These are phyloP conservation scores for Torulaspora globosa DNA, from an alignment of 1,139 yeast genomes.

Conservation along the genomic window DNA sequence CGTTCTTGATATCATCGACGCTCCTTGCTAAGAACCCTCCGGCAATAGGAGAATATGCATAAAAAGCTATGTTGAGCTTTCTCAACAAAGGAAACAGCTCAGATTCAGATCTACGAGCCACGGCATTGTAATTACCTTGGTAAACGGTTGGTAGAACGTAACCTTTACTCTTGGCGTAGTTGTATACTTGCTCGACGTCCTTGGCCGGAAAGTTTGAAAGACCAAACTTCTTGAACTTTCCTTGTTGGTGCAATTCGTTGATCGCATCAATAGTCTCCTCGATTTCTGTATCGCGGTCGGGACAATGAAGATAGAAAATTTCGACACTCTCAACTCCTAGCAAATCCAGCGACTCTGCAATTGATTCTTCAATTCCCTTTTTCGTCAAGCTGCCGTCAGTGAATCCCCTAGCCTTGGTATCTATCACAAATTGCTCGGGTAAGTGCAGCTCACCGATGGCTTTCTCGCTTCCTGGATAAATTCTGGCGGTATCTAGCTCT, in stretches of 20 bases:
- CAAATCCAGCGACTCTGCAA: conserved; percentile 17
- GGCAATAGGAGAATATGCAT: conserved; percentile 30
- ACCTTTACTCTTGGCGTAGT: conserved; percentile 20
- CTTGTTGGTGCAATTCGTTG: conserved; percentile 31
- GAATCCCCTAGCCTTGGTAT: conserved; percentile 26
- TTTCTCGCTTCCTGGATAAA: conserved; percentile 24
- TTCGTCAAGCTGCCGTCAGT: conserved; percentile 15
- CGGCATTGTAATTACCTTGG: conserved; percentile 30
- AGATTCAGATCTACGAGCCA: conserved; percentile 24
- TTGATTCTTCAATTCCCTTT: conserved; percentile 16
- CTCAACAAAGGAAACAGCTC: conserved; percentile 27
- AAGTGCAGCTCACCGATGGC: conserved; percentile 18
- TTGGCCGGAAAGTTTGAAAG: conserved; percentile 24
- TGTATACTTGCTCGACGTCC: conserved; percentile 23
- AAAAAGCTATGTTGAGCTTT: conserved; percentile 19
- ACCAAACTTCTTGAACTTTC: conserved; percentile 31
- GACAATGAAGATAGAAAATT: conserved; percentile 26
- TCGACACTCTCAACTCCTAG: conserved; percentile 20
- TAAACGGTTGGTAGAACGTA: conserved; percentile 28
- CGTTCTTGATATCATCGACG: conserved; percentile 13
- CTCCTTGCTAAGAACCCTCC: conserved; percentile 29
- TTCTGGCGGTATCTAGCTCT: conserved; percentile 28
- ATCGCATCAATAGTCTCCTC: conserved; percentile 35
- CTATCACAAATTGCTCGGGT: conserved; percentile 19
- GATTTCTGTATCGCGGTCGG: conserved; percentile 32